phyloP scores from a whole-genome alignment of 2,329 filamentous ascomycete genomes.

The Chalara sp. region DNA sequence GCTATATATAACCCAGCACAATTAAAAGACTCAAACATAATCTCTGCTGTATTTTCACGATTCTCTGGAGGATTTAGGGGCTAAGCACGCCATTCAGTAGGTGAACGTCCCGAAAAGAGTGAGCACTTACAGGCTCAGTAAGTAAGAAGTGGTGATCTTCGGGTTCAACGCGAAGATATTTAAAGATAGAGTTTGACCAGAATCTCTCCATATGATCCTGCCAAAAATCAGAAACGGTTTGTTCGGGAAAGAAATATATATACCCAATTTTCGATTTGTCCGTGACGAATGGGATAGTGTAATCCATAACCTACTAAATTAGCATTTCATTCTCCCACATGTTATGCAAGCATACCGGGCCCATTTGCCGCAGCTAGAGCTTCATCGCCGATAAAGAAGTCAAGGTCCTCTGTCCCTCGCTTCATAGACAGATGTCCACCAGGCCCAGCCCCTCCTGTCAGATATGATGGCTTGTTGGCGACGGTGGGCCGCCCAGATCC shows the following conservation, averaged over 20 bases:
- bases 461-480: slow-evolving; percentile 89
- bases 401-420: slow-evolving; percentile 92
- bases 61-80: slow-evolving; percentile 97
- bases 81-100: slow-evolving; percentile 34
- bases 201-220: slow-evolving; percentile 99
- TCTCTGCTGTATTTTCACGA: slow-evolving; percentile 97
- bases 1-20: slow-evolving; percentile 98
- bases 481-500: slow-evolving; percentile 86
- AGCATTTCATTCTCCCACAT: slow-evolving; percentile 4
- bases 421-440: slow-evolving; percentile 80
- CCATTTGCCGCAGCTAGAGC: slow-evolving; percentile 77
- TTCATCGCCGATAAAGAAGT: slow-evolving; percentile 98
- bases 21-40: slow-evolving; percentile 99
- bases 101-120: not conserved
- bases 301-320: slow-evolving; percentile 70
- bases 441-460: slow-evolving; percentile 83
- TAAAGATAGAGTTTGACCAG: slow-evolving; percentile 99
- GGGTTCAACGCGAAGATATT: slow-evolving; percentile 94
- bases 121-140: slow-evolving; percentile 75
- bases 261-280: slow-evolving; percentile 99
- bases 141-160: slow-evolving; percentile 98
- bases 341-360: slow-evolving; percentile 50
- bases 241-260: slow-evolving; percentile 18
- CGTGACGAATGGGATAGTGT: slow-evolving; percentile 95
- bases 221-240: slow-evolving; percentile 13